phyloP scores from a whole-genome alignment of 2,329 filamentous ascomycete species.

The Teratosphaeria viscida region DNA sequence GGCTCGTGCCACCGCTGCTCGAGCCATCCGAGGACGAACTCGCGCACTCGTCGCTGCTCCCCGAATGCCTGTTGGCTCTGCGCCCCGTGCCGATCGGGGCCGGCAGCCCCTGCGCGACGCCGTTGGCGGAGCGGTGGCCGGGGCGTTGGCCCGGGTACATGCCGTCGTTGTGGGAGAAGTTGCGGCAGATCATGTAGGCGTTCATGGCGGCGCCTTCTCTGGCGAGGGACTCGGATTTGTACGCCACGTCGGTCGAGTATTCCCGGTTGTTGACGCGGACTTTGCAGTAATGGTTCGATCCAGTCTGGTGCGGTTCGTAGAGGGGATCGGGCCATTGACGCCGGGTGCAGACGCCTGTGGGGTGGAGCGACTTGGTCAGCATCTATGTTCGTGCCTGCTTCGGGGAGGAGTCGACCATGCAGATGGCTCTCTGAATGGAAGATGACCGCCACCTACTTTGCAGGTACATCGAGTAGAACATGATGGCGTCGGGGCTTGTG shows the following conservation, averaged over 20 bases:
- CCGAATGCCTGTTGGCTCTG: constrained; percentile 31
- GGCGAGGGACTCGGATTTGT: constrained; percentile 70
- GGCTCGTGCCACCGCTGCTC: constrained; percentile 46
- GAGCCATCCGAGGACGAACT: constrained; percentile 15
- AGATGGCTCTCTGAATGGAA: constrained; percentile 4
- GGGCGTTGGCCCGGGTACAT: constrained; percentile 57
- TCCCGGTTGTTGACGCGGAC: constrained; percentile 93
- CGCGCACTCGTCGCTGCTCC: constrained; percentile 33
- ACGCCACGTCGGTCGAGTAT: constrained; percentile 83
- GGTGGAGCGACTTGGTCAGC: background rate
- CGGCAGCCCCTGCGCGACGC: constrained; percentile 49
- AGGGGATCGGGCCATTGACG: constrained; percentile 86
- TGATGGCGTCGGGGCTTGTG: constrained; percentile 13
- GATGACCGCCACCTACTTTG: constrained; percentile 33
- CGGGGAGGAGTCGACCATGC: background rate
- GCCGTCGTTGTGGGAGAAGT: constrained; percentile 93
- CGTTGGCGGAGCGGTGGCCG: constrained; percentile 33
- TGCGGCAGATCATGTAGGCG: constrained; percentile 94
- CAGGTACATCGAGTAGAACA: constrained; percentile 44
- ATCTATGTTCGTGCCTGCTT: background rate
- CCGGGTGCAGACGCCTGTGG: constrained; percentile 77
- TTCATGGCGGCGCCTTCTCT: constrained; percentile 92
- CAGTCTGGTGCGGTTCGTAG: constrained; percentile 71
- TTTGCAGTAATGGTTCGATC: constrained; percentile 72
- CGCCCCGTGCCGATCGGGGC: constrained; percentile 54